These are phyloP conservation scores for Diaporthe velutina DNA, from an alignment of 2,329 filamentous ascomycete species.

Conservation along the genomic window DNA sequence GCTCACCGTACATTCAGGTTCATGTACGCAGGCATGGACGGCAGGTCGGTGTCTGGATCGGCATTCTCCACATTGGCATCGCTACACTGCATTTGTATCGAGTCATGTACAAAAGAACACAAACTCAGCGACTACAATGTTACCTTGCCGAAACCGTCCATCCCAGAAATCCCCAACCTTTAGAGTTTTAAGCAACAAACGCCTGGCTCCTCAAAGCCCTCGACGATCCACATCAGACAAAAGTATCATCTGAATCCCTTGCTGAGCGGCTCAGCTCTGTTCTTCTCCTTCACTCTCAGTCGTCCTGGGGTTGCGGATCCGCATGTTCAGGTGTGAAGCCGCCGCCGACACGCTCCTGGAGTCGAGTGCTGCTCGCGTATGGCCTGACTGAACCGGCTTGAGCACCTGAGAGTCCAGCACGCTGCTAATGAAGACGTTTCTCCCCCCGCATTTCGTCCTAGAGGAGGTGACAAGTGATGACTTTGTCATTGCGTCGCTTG, in stretches of 20 bases:
- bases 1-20: constrained; percentile 14
- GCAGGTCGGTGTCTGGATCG: constrained; percentile 13
- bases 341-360: constrained; percentile 10
- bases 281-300: not conserved
- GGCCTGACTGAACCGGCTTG: constrained; percentile 9
- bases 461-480: constrained; percentile 33
- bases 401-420: not conserved
- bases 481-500: constrained; percentile 26
- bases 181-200: not conserved
- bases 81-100: not conserved
- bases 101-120: constrained; percentile 20
- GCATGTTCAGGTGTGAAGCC: constrained; percentile 25
- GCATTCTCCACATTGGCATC: constrained; percentile 23
- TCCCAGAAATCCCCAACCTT: not conserved
- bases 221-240: constrained; percentile 4
- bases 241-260: not conserved
- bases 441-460: constrained; percentile 23
- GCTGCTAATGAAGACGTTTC: constrained; percentile 22
- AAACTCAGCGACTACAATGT: not conserved
- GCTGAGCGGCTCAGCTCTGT: not conserved
- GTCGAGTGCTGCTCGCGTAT: constrained; percentile 13
- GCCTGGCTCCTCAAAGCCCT: not conserved
- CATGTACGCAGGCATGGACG: not conserved
- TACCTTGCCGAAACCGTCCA: not conserved
- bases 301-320: constrained; percentile 3